Evolutionary conservation across 192 early-diverging fungal genomes (phyloP).

Genomic region (Umbelopsis isabellina): DNA sequence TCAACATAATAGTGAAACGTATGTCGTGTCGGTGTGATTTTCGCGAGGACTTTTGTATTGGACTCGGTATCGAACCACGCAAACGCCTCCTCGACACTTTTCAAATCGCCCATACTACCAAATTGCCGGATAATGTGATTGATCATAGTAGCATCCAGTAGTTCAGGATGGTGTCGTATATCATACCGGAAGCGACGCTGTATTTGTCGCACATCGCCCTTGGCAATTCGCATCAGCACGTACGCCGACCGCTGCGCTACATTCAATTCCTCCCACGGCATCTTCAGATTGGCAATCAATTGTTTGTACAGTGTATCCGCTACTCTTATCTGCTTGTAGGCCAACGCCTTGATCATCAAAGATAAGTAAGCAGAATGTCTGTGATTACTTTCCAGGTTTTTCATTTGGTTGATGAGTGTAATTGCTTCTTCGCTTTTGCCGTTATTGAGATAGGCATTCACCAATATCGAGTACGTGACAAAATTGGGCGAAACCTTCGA

Average conservation of each 20-base stretch:
- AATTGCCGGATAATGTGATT: constrained; percentile 30
- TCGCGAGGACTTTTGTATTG: background rate
- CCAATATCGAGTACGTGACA: constrained; percentile 27
- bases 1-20: constrained; percentile 24
- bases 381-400: background rate
- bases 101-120: constrained; percentile 2
- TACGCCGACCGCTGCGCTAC: constrained; percentile 16
- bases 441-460: constrained; percentile 27
- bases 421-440: constrained; percentile 18
- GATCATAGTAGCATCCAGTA: constrained; percentile 30
- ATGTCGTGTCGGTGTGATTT: background rate
- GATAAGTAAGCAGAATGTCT: constrained; percentile 4
- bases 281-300: background rate
- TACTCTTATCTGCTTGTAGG: constrained; percentile 1
- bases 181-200: constrained; percentile 18
- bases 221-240: constrained; percentile 26
- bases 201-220: background rate
- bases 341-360: constrained; percentile 7
- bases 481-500: constrained; percentile 23
- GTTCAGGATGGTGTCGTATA: constrained; percentile 1
- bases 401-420: constrained; percentile 11
- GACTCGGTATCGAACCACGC: background rate
- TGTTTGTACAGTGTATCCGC: background rate
- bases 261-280: constrained; percentile 19
- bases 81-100: constrained; percentile 24